These are phyloP conservation scores for Nannochloris sp. DNA, from an alignment of 139 green algal genomes.

Conservation along the genomic window DNA sequence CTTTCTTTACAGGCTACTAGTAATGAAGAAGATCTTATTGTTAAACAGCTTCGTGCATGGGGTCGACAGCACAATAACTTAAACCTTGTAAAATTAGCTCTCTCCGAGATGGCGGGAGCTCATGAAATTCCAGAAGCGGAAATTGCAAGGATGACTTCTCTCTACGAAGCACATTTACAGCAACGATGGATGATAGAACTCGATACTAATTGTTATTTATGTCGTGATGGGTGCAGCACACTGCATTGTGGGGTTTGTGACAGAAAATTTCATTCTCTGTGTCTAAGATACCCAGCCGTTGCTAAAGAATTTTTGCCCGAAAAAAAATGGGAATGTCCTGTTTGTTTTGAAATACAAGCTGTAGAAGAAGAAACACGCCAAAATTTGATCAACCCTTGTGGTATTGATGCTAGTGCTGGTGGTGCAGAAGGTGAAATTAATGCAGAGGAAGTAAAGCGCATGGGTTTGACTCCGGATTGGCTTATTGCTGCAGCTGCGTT, in stretches of 20 bases:
- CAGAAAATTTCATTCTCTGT: not conserved
- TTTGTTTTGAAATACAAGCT: not conserved
- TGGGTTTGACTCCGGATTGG: conserved; percentile 73
- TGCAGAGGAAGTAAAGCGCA: conserved; percentile 14
- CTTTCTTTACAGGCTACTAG: conserved; percentile 6
- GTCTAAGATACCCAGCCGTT: not conserved
- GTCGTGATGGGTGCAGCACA: not conserved
- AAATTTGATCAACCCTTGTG: not conserved
- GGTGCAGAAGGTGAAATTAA: not conserved
- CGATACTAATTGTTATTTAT: not conserved
- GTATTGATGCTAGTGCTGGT: not conserved
- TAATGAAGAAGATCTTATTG: not conserved
- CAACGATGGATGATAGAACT: conserved; percentile 24
- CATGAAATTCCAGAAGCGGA: not conserved
- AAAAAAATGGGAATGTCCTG: not conserved
- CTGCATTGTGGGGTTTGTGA: not conserved
- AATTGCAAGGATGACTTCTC: not conserved
- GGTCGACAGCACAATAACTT: conserved; percentile 11
- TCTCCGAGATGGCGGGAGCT: not conserved
- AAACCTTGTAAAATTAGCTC: not conserved
- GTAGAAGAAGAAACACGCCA: no score
- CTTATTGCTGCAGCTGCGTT: conserved; percentile 46
- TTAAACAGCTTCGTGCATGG: conserved; percentile 11
- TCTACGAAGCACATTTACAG: not conserved
- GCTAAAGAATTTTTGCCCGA: not conserved